Base-by-base conservation (phyloP, 257 asterid species). In the Plantago ovata region DNA sequence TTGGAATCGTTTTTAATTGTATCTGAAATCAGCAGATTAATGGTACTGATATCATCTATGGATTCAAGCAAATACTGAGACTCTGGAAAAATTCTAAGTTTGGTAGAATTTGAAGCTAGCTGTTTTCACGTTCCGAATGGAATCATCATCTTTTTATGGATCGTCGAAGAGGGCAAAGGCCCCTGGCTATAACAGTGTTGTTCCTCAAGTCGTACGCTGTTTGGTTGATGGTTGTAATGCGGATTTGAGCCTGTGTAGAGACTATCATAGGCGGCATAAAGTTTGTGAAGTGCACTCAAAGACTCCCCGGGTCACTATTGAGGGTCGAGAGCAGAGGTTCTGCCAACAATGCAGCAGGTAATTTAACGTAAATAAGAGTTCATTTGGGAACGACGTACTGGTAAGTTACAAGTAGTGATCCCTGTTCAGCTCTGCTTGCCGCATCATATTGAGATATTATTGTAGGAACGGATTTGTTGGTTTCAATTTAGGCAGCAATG, bases 301-400 rank as follows among this genome's bases (percentile, higher is more conserved):
- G 79, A 69, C 94, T 1, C 61, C 96, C 0, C 84, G 64, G 70
- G 96, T 92, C 33, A 73, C 85, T 0, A 84, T 92, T 49, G 78
- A 64, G 3, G 95, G 95, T 44, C 83, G 80, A 22, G 93, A 83
- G 66, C 95, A 76, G 44, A 86, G 95, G 4, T 92, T 92, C 64
- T 92, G 98, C 81, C 98, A 92, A 43, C 96, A 92, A 40, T 92
- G 98, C 81, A 92, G 98, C 86, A 81, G 95, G 98, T 87, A 28
- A 28, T 3, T 3, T 69, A 42, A 28, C 3, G 22, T 28, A 18
- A 33, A 47, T 20, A 18, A 28, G 36, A 28, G 7, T 28, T 28
- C 36, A 7, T 18, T 47, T 9, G 28, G 14, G 28, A 9, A 6
- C 24, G 19, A 8, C 49, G 16, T n/a, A 44, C 16, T 9, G 28